Evolutionary conservation across 1,139 yeast species (phyloP), one percentile per base, ranked within the genome.

Genomic region (Kodamaea sp.): DNA sequence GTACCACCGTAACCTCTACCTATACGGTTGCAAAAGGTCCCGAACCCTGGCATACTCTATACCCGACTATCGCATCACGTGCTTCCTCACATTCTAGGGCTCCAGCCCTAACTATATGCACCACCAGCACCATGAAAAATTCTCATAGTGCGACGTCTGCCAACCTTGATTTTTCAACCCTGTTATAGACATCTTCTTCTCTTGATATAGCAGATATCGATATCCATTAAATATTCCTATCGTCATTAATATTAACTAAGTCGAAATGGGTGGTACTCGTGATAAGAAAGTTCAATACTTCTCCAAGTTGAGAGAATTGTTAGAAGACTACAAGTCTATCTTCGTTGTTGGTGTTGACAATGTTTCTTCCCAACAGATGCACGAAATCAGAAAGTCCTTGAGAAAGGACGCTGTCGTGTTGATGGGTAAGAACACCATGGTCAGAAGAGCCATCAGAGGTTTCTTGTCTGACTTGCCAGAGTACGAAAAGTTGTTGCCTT

Each of bases 401-500:
- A 89, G 99, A 79, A 88, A 89, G 53, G 84, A 82, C 44, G 98
- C 92, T 62, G 92, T 85, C 55, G 90, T 94, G 54, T 79, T 92
- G 66, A 92, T 94, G 97, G 99, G 99, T 81, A 92, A 92, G 87
- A 92, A 92, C 96, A 94, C 99, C 81, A 90, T 94, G 97, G 96
- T 94, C 57, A 89, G 99, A 81, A 90, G 98, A 80, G 99, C 98
- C 67, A 77, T 92, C 80, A 89, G 97, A 78, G 95, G 89, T 59
- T 88, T 88, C 84, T 69, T 90, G 58, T 38, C 83, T 61, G 97
- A 90, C 69, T 80, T 88, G 75, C 97, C 98, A 68, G 97, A 92
- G 63, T 86, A 69, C 67, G 98, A 92, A 80, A 89, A 85, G 74
- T 73, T 92, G 64, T 78, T 92, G 73, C 98, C 98, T 56, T 83